Conservation (phyloP, 805 yeast species). For the Candida multigemmis region DNA sequence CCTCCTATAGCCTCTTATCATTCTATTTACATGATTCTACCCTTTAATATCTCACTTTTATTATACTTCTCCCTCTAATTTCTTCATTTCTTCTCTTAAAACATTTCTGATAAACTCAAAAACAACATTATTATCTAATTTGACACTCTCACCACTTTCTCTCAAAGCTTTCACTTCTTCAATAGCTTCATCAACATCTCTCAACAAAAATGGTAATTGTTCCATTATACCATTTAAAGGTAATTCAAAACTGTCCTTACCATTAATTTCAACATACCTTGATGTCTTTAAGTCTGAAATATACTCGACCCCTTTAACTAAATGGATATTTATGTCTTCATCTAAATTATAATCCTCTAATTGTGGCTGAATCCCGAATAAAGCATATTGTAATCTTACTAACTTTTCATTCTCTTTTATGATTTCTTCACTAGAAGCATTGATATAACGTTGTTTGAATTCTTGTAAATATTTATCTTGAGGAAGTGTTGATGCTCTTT, state of each 20-base stretch:
- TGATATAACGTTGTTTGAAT: slow-evolving; percentile 51
- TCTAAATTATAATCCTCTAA: slow-evolving; percentile 45
- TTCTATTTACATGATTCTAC: neutral
- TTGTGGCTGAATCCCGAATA: slow-evolving; percentile 77
- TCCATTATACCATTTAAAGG: slow-evolving; percentile 33
- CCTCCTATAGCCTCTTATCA: too few species aligned
- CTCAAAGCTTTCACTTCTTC: slow-evolving; percentile 42
- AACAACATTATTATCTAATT: slow-evolving; percentile 29
- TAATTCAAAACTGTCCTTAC: slow-evolving; percentile 10
- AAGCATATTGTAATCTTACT: slow-evolving; percentile 70
- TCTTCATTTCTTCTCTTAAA: slow-evolving; percentile 10
- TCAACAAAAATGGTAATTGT: slow-evolving; percentile 31
- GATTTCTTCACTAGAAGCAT: slow-evolving; percentile 42
- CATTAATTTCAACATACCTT: slow-evolving; percentile 17
- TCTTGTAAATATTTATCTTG: slow-evolving; percentile 41
- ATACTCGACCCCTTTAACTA: slow-evolving; percentile 58
- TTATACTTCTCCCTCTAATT: neutral
- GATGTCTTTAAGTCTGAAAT: slow-evolving; percentile 62
- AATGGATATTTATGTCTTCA: slow-evolving; percentile 39
- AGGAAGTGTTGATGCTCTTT: slow-evolving; percentile 43
- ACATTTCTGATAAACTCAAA: slow-evolving; percentile 29
- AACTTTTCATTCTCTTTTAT: slow-evolving; percentile 57
- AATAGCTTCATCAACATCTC: slow-evolving; percentile 29
- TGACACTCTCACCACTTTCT: slow-evolving; percentile 18
- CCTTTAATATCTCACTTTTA: too few species aligned